Evolutionary conservation across 176 grass and related monocot species (phyloP).

Genomic region (Urochloa ruziziensis): DNA sequence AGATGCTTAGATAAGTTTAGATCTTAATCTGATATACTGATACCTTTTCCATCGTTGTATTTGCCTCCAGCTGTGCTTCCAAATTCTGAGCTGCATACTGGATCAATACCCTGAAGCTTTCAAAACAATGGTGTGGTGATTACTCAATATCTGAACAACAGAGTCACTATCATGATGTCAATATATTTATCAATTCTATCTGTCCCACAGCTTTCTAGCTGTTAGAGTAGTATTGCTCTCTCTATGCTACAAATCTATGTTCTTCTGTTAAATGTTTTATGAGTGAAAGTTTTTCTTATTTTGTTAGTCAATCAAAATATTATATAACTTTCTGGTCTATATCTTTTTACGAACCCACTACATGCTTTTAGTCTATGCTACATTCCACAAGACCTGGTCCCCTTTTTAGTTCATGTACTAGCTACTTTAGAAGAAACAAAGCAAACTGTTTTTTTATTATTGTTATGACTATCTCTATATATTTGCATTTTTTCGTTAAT

Average conservation of each 20-base stretch:
- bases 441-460: background rate
- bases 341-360: background rate
- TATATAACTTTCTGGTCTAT: background rate
- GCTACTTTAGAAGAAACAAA: background rate
- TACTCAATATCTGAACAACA: conserved; percentile 21
- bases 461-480: background rate
- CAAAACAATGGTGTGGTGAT: conserved; percentile 59
- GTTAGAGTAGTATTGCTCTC: background rate
- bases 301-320: background rate
- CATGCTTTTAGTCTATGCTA: background rate
- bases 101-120: conserved; percentile 61
- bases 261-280: background rate
- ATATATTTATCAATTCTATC: conserved; percentile 6
- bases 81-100: conserved; percentile 68
- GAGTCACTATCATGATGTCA: conserved; percentile 1
- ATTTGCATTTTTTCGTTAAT: background rate
- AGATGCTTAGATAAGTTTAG: conserved; percentile 14
- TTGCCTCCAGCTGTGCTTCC: conserved; percentile 72
- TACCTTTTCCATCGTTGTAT: conserved; percentile 23
- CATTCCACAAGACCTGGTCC: background rate
- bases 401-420: background rate
- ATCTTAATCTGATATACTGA: conserved; percentile 27
- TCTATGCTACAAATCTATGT: background rate
- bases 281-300: background rate
- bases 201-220: background rate